These are phyloP conservation scores for Arthrobotrys sinensis DNA, from an alignment of 2,329 filamentous ascomycete genomes.

Conservation along the genomic window DNA sequence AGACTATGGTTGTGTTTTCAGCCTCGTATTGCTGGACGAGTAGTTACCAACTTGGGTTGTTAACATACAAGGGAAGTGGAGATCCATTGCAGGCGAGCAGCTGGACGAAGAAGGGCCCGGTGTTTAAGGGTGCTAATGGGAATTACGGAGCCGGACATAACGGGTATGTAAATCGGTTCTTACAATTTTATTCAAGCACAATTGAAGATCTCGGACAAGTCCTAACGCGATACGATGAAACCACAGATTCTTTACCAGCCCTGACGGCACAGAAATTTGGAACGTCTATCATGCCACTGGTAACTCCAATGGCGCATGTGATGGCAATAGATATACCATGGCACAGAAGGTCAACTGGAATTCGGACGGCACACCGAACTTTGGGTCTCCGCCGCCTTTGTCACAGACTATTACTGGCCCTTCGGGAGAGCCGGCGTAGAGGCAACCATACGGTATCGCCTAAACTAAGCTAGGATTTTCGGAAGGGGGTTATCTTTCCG, in stretches of 20 bases:
- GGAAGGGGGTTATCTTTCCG: constrained; percentile 15
- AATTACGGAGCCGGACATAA: constrained; percentile 75
- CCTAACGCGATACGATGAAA: not conserved
- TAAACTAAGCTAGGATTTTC: not conserved
- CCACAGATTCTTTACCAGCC: constrained; percentile 73
- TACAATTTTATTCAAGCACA: not conserved
- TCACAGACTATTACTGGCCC: constrained; percentile 66
- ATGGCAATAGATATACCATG: constrained; percentile 73
- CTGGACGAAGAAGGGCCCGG: constrained; percentile 73
- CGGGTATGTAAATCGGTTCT: constrained; percentile 64
- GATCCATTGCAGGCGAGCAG: constrained; percentile 69
- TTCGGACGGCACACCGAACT: constrained; percentile 72
- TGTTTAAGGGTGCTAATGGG: constrained; percentile 72
- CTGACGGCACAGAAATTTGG: constrained; percentile 73
- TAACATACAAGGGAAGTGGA: constrained; percentile 72
- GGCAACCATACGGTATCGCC: not conserved
- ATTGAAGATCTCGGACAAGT: too few species aligned
- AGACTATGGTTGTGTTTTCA: constrained; percentile 72
- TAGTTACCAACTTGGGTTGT: constrained; percentile 72
- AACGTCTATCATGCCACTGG: constrained; percentile 74
- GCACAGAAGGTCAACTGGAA: constrained; percentile 72
- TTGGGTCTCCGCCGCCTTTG: constrained; percentile 68
- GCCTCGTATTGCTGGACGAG: constrained; percentile 74
- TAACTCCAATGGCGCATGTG: constrained; percentile 71
- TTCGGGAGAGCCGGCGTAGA: constrained; percentile 65